Evolutionary conservation across 768 basidiomycete genomes (phyloP), one percentile per base, ranked within the genome.

Genomic region (Lactifluus hygrophoroides): DNA sequence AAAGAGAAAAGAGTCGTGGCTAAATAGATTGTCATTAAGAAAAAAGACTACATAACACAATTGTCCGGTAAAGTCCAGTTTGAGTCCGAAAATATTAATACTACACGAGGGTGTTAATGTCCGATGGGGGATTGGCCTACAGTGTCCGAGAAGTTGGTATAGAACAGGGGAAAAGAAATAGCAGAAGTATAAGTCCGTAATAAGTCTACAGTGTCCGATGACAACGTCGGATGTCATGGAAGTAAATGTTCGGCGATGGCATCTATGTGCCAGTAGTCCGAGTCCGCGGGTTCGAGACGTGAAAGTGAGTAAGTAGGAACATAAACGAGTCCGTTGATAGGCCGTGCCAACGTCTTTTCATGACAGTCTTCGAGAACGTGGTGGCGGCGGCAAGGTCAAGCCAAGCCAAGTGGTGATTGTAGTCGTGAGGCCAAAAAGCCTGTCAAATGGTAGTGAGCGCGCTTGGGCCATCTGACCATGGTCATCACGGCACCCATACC

Each of bases 401-500:
- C 46, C 52, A 60, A 46, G 28, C 54, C 54, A 7, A 60, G 59
- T 32, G 59, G 46, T 45, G 59, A 56, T 48, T 60, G 59, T 23
- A 60, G 44, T 46, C 54, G 48, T 16, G 59, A 44, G n/a, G 59
- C 32, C 21, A 60, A 30, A 27, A 60, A 60, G n/a, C 60, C 56
- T 61, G 46, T 23, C 5, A 45, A 40, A 28, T 37, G 19, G 11
- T 17, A 17, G 30, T 59, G 16, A 59, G 47, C 21, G 43, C 42
- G 23, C 11, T 0, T 2, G 10, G 21, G 40, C 3, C 0, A 2
- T 3, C 9, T 21, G 38, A 25, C n/a, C 11, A 32, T 16, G 23
- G 25, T 28, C 49, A 34, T 21, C 49, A 44, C 7, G 4, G n/a
- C 5, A 2, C 27, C n/a, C 25, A 51, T 56, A 74, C 76, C 72